Evolutionary conservation across 208 protist genomes (phyloP), one percentile per base, ranked within the genome.

Genomic region (Trypanosoma scelopori): DNA sequence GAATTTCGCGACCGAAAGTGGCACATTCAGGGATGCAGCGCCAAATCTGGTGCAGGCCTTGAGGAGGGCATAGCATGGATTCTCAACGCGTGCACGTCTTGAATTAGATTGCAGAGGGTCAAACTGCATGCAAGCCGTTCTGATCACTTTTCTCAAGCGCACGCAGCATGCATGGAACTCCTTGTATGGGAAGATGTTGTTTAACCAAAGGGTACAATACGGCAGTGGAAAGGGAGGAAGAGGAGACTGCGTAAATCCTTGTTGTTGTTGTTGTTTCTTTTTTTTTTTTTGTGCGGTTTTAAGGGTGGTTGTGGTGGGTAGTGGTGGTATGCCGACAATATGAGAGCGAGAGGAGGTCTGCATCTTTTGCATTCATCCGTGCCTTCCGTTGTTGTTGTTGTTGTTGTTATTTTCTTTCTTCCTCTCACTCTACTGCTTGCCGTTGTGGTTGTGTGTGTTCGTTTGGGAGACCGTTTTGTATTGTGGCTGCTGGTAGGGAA

Each of bases 21-120:
- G 97, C 96, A 98, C 61, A 98, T 99, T 61, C 95, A 98, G 75
- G 81, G 89, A 46, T 98, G 97, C 83, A 98, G 95, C 56, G 98
- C 97, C 5, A 94, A 97, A 72, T 95, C 84, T 3, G 96, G 96
- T 11, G 78, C 79, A 13, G 97, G 98, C 13, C 76, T 99, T 3
- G 80, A 93, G 55, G 91, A 96, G 27, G 96, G 95, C 47, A 60
- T 99, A 23, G 71, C 92, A 13, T 99, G 97, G 97, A 76, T 99
- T 28, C 80, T 97, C 55, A 68, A 61, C 12, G 74, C 76, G 18
- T 94, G 88, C 74, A 81, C 75, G 0, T 49, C 53, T 5, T 74
- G 39, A 63, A 46, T 43, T 15, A 22, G 15, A 30, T 28, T 5
- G 20, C 9, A 37, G 15, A 53, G 32, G 41, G 1, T 1, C 5